These are phyloP conservation scores for Samsoniella hepiali DNA, from an alignment of 2,329 filamentous ascomycete genomes.

Conservation along the genomic window DNA sequence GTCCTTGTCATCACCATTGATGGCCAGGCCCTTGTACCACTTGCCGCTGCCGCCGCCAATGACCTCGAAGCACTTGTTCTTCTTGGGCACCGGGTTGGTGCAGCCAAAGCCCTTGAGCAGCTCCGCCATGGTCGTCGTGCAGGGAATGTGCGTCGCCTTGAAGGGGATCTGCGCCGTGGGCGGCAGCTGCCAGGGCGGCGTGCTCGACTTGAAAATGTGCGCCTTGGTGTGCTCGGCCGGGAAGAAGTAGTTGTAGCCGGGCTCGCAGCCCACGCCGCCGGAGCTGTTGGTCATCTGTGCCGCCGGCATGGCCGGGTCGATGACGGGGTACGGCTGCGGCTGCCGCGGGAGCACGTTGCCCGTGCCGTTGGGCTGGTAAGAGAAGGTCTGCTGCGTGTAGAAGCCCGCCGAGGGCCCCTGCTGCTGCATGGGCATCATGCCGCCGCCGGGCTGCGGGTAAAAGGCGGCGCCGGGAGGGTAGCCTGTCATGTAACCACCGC, in stretches of 20 bases:
- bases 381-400: constrained; percentile 27
- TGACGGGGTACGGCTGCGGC: constrained; percentile 41
- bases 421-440: not conserved
- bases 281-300: constrained; percentile 55
- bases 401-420: constrained; percentile 27
- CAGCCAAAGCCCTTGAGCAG: constrained; percentile 59
- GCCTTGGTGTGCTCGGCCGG: constrained; percentile 55
- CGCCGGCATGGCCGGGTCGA: constrained; percentile 47
- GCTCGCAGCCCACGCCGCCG: constrained; percentile 56
- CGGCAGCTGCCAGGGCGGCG: constrained; percentile 52
- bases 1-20: constrained; percentile 48
- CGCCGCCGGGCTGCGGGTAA: not conserved
- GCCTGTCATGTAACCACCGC: constrained; percentile 22
- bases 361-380: constrained; percentile 39
- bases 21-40: constrained; percentile 56
- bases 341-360: constrained; percentile 36
- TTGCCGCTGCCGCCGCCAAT: constrained; percentile 51
- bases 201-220: constrained; percentile 52
- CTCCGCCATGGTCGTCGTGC: constrained; percentile 50
- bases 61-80: constrained; percentile 57
- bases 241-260: constrained; percentile 63
- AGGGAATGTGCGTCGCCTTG: constrained; percentile 51
- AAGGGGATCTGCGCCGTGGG: constrained; percentile 43
- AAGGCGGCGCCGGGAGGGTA: not conserved
- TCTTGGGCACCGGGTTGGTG: constrained; percentile 45